Evolutionary conservation across 2,329 filamentous ascomycete genomes (phyloP).

Genomic region (Ophiostoma novo-ulmi): DNA sequence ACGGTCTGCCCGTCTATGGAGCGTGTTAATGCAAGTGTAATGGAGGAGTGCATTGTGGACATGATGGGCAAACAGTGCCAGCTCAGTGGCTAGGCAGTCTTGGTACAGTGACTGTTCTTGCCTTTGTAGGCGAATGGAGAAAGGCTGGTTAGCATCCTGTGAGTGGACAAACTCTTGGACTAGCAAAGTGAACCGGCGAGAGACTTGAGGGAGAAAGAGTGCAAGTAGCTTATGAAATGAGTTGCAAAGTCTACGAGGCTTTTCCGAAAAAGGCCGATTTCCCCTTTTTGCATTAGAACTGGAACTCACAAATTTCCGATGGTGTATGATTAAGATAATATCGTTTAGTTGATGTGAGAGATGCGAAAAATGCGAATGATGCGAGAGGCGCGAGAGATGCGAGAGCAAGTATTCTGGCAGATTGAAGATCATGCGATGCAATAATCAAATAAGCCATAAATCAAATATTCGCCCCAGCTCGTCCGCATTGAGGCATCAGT

Average conservation of each 20-base stretch:
- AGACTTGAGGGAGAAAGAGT: not conserved
- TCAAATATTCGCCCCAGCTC: not conserved
- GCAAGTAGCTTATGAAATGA: not conserved
- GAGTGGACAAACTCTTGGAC: not conserved
- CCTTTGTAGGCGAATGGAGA: not conserved
- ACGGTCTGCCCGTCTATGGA: not conserved
- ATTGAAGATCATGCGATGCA: not conserved
- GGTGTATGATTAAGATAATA: not conserved
- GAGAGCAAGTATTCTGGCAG: not conserved
- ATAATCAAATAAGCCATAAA: too few relatives aligned
- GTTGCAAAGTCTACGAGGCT: not conserved
- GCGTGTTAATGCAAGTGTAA: not conserved
- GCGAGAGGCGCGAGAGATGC: not conserved
- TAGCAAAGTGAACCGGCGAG: not conserved
- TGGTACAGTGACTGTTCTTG: not conserved
- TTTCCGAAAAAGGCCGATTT: slow-evolving; percentile 1
- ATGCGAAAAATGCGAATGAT: not conserved
- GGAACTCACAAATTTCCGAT: not conserved
- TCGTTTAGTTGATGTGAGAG: not conserved
- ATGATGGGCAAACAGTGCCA: not conserved
- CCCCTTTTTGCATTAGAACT: not conserved
- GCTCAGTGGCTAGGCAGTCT: not conserved
- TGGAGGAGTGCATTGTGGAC: not conserved
- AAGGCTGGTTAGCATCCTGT: not conserved
- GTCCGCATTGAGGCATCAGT: not conserved